Evolutionary conservation across 2,329 filamentous ascomycete genomes (phyloP), one percentile per base, ranked within the genome.

Genomic region (Fusarium nanum): DNA sequence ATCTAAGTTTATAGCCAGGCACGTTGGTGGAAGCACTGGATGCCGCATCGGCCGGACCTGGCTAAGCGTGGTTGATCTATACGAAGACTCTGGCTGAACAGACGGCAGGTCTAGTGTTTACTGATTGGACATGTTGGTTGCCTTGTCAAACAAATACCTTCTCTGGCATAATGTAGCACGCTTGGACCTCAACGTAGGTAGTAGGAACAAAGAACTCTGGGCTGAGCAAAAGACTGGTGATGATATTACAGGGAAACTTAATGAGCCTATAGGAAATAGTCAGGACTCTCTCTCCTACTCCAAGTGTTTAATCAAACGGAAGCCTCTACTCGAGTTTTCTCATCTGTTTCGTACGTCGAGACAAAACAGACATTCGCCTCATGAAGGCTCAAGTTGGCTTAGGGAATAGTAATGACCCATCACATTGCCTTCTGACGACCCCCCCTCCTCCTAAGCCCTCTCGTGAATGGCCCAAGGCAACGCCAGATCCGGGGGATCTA

Each of bases 21-120:
- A 50, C 37, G 62, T 49, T 67, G 25, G 40, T 61, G 47, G 42
- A 30, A 48, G 44, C 12, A 27, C 27, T 34, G 18, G 14, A 52
- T 14, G 49, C 18, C 23, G 46, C 25, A 27, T 55, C 23, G 44
- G 30, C 62, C 62, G 63, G 63, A 61, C 48, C 18, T 55, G 62
- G 63, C 45, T 61, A 66, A 37, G 63, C 28, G 47, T 25, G 25
- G 37, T 18, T 41, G 37, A 55, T 60, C 47, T 30, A 53, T 10
- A 23, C 27, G 18, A 52, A 14, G 20, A 25, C 14, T 41, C 7
- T 27, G n/a, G 47, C 32, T 22, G 16, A 18, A 40, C 20, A 20
- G 9, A n/a, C 11, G 16, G 9, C 41, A 46, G 37, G 14, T n/a
- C 27, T 34, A 25, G 10, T 20, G 20, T 22, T 46, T 48, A 49